Conservation (phyloP, 345 rosid species). For the Salix exigua region DNA sequence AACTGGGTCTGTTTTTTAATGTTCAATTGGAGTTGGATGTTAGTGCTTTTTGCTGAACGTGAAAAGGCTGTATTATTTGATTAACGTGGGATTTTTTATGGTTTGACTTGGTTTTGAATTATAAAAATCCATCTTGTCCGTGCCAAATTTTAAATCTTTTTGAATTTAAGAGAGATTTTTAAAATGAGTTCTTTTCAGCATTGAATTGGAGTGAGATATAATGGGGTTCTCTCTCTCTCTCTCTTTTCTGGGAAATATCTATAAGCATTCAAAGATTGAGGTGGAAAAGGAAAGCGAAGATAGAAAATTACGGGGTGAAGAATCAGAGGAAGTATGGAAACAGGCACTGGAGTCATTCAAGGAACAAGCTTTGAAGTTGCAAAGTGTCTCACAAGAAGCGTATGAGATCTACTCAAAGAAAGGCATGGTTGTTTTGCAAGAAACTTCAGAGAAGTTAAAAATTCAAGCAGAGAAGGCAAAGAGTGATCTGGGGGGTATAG, state of each 20-base stretch:
- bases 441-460: slow-evolving; percentile 65
- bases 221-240: not conserved
- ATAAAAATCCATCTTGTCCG: not conserved
- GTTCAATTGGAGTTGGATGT: not conserved
- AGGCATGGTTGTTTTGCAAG: slow-evolving; percentile 50
- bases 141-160: not conserved
- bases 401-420: slow-evolving; percentile 61
- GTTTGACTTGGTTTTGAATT: not conserved
- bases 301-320: slow-evolving; percentile 30
- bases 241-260: not conserved
- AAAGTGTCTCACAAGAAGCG: slow-evolving; percentile 71
- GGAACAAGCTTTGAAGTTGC: slow-evolving; percentile 75
- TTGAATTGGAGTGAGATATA: not conserved
- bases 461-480: slow-evolving; percentile 79
- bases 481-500: slow-evolving; percentile 51
- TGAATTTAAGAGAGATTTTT: not conserved
- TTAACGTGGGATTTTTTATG: not conserved
- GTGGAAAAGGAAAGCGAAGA: slow-evolving; percentile 52
- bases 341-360: slow-evolving; percentile 61
- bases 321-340: slow-evolving; percentile 81
- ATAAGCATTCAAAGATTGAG: slow-evolving; percentile 58
- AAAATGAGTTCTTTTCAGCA: not conserved
- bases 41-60: not conserved
- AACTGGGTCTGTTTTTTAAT: not conserved
- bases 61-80: not conserved